These are phyloP conservation scores for Helichrysum umbraculigerum DNA, from an alignment of 129 eudicot species.

Conservation along the genomic window DNA sequence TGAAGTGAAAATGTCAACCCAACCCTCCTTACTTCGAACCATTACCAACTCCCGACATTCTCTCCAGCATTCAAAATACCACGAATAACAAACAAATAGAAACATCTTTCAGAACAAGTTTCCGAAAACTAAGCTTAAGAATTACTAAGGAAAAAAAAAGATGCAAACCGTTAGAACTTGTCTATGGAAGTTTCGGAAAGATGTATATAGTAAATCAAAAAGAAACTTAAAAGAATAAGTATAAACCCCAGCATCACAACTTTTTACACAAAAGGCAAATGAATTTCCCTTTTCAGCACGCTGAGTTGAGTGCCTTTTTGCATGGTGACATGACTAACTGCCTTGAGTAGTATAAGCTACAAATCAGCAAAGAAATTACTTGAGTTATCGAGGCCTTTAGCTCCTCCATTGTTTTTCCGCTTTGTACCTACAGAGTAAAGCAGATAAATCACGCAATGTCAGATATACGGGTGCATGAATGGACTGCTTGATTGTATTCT, in stretches of 20 bases:
- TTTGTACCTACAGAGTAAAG: slow-evolving; percentile 57
- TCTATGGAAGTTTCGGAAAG: background rate
- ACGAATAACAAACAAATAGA: background rate
- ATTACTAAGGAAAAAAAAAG: too few relatives aligned
- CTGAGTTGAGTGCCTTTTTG: background rate
- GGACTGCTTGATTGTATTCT: background rate
- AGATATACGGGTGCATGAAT: background rate
- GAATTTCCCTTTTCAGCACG: background rate
- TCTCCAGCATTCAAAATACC: background rate
- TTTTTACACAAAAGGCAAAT: background rate
- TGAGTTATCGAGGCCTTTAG: slow-evolving; percentile 48
- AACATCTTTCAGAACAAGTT: background rate
- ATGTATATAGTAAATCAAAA: background rate
- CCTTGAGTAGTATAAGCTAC: slow-evolving; percentile 19
- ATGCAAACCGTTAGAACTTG: too few relatives aligned
- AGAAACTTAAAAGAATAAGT: background rate
- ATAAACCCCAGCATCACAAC: background rate
- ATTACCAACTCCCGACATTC: background rate
- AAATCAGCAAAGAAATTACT: too few relatives aligned
- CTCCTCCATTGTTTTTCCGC: slow-evolving; percentile 50
- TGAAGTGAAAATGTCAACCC: too few relatives aligned
- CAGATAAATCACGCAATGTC: background rate
- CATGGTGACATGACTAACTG: background rate
- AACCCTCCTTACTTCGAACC: background rate
- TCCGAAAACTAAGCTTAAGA: background rate